A percentile compares a stretch with the other conserved stretches of the same genome.
Conservation (phyloP, 441 rosid species). For the Melastoma candidum region DNA sequence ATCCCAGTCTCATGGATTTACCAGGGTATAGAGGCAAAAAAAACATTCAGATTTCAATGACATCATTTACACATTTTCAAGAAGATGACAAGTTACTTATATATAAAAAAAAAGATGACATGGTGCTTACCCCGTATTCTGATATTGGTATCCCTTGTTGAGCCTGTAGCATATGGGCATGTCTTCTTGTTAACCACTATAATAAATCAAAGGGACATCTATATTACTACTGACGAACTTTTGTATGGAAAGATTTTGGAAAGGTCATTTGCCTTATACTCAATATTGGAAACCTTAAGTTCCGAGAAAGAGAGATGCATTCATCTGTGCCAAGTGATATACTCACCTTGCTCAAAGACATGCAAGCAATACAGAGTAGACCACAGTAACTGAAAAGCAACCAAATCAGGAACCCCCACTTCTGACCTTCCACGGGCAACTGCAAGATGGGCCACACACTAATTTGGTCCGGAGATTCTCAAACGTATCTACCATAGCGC, state of each 20-base stretch:
- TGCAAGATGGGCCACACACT: constrained; percentile 20
- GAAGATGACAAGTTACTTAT: constrained; percentile 13
- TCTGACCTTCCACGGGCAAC: constrained; percentile 95
- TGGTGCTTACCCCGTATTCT: constrained; percentile 72
- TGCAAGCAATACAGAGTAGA: constrained; percentile 74
- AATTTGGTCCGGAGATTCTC: constrained; percentile 5
- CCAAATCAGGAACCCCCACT: constrained; percentile 98
- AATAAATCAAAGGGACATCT: background rate
- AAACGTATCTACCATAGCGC: constrained; percentile 3
- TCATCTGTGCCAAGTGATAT: background rate
- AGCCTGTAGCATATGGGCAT: constrained; percentile 72
- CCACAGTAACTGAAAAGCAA: constrained; percentile 92
- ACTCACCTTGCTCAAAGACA: constrained; percentile 72
- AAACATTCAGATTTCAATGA: too few relatives aligned
- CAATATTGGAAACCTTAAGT: background rate
- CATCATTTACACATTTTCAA: too few relatives aligned
- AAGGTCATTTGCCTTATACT: too few relatives aligned
- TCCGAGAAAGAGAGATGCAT: background rate
- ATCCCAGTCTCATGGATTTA: too few relatives aligned
- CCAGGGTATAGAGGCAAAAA: too few relatives aligned
- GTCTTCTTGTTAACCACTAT: constrained; percentile 86
- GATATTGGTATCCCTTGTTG: constrained; percentile 97
- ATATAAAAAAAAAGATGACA: too few relatives aligned
- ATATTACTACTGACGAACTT: background rate
- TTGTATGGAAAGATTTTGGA: background rate